Evolutionary conservation across 2,329 filamentous ascomycete species (phyloP).

Genomic region (Botrytis hyacinthi): DNA sequence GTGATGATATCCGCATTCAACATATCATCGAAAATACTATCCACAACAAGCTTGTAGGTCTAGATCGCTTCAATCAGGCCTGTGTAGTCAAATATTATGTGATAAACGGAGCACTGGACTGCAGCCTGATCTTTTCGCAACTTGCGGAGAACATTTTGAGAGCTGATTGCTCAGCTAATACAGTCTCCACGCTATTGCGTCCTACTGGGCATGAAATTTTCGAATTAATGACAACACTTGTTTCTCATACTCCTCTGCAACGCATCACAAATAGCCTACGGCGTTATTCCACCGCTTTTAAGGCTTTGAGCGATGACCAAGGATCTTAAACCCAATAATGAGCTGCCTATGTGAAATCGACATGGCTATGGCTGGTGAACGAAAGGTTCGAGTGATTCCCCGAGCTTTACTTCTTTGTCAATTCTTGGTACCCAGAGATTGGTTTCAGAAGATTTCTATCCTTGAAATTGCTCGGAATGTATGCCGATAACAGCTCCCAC

Average conservation of each 20-base stretch:
- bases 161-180: conserved; percentile 75
- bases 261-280: background rate
- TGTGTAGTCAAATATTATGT: background rate
- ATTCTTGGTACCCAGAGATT: background rate
- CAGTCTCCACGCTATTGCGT: conserved; percentile 90
- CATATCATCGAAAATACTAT: background rate
- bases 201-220: conserved; percentile 94
- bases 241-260: conserved; percentile 26
- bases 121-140: conserved; percentile 51
- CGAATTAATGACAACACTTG: conserved; percentile 78
- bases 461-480: background rate
- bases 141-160: conserved; percentile 64
- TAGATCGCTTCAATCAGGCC: background rate
- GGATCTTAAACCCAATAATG: too few species aligned
- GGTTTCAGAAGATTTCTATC: background rate
- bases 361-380: background rate
- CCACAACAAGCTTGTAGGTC: background rate
- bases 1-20: background rate
- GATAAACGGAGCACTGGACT: background rate
- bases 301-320: background rate
- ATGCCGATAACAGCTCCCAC: too few species aligned
- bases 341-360: background rate
- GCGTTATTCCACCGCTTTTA: background rate
- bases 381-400: accelerated
- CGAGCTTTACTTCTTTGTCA: background rate